Conservation (phyloP, 2,329 filamentous ascomycete genomes). For the Ophiostoma montium region DNA sequence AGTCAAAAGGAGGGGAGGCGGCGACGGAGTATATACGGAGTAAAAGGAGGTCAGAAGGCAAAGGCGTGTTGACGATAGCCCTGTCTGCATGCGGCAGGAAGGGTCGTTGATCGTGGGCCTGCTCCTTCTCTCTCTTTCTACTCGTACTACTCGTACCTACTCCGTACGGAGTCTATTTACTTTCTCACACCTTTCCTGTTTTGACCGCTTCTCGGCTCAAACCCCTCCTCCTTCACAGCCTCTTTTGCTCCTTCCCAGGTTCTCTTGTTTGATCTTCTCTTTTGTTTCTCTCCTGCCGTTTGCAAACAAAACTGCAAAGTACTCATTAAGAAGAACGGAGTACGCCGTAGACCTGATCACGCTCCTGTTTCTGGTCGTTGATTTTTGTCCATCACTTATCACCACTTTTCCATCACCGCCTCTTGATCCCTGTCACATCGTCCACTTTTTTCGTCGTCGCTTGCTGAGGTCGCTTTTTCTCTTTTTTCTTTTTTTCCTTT, state of each 20-base stretch:
- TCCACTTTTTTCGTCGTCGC: neutral
- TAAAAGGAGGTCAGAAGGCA: neutral
- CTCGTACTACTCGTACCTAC: neutral
- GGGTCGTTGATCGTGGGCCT: neutral
- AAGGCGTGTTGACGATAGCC: neutral
- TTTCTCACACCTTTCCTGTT: neutral
- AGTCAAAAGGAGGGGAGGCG: neutral
- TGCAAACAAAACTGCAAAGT: neutral
- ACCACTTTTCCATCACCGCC: neutral
- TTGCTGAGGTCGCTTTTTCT: no score
- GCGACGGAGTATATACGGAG: neutral
- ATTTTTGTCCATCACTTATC: conserved; percentile 2
- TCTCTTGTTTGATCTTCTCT: neutral
- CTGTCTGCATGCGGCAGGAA: neutral
- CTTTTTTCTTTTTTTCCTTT: neutral
- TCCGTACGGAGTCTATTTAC: neutral
- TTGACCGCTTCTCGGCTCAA: neutral
- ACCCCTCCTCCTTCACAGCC: no score
- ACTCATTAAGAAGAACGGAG: no score
- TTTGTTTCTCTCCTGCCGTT: neutral
- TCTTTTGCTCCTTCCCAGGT: neutral
- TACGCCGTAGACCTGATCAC: no score
- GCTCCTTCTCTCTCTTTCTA: neutral
- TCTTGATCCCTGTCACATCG: neutral
- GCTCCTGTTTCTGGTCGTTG: no score